phyloP scores from a whole-genome alignment of 1,284 basidiomycete species.

The Tylopilus sp. region DNA sequence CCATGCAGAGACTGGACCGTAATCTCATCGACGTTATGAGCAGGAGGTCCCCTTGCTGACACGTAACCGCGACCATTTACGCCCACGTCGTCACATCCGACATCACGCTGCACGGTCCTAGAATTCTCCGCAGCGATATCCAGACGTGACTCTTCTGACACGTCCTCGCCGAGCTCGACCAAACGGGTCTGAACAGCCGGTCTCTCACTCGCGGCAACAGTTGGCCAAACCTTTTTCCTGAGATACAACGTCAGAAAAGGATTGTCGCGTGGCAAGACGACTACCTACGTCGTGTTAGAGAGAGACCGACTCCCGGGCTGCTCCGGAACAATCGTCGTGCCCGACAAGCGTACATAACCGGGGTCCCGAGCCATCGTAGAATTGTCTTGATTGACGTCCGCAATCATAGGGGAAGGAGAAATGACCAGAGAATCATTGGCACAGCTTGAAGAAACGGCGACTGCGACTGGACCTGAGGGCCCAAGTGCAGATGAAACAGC shows the following conservation, averaged over 20 bases:
- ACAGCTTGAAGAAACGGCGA: neutral
- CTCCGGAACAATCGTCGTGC: neutral
- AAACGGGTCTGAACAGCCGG: neutral
- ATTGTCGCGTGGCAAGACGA: neutral
- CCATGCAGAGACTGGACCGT: neutral
- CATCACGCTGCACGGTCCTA: neutral
- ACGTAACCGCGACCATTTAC: neutral
- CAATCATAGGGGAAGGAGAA: conserved; percentile 1
- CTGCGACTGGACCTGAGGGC: neutral
- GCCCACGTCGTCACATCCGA: neutral
- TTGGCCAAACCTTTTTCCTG: conserved; percentile 1
- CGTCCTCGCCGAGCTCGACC: neutral
- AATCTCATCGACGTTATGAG: neutral
- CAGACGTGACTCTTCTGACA: neutral
- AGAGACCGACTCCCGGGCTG: neutral
- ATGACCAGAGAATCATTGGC: neutral
- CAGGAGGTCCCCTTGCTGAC: neutral
- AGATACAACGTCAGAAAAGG: conserved; percentile 3
- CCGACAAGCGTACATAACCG: neutral
- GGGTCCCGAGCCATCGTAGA: neutral
- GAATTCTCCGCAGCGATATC: neutral
- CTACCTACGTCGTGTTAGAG: conserved; percentile 12
- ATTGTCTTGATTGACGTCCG: neutral
- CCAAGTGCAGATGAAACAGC: neutral
- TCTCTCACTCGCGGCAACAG: neutral